Base-by-base conservation (phyloP, 2,329 filamentous ascomycete species). In the Teratosphaeria destructans region DNA sequence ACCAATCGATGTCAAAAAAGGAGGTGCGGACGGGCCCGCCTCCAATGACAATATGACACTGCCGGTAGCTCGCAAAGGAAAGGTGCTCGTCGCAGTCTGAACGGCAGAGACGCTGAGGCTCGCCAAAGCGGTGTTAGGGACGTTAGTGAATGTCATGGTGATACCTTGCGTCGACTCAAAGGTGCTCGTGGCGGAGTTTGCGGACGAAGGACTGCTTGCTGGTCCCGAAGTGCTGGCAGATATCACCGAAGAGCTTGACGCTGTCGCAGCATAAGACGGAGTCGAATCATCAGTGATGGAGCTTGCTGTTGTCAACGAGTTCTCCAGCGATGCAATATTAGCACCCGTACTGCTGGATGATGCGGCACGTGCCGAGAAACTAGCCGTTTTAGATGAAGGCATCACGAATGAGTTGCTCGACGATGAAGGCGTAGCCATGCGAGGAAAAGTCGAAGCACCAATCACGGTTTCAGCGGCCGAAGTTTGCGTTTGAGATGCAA, bases 21-120 rank as follows among this genome's bases (percentile, higher is more conserved):
- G 71, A n/a, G 63, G 59, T 3, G 62, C 60, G 5, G 66, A 63
- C 2, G 67, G 63, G 26, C 69, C 60, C 0, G 68, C 67, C 34
- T 69, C 62, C 23, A 72, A 59, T 7, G 65, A 61, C 2, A 66
- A 67, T 34, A 57, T 52, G 4, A 66, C 56, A 27, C 62, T 64
- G 27, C 64, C 65, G 6, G 60, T 59, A 16, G 66, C 63, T 53
- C 59, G 66, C n/a, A 59, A 58, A 10, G 64, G 55, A 1, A 64
- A 60, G 2, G 64, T 57, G 7, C 60, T 62, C 11, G 61, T 55
- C 6, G 66, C 69, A 16, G 65, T 67, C 56, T 72, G 70, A 4
- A 71, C 63, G n/a, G 63, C 69, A 11, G 67, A 70, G 12, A 64
- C 66, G 11, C 67, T 66, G 1, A 70, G 65, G 12, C 65, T 61